These are phyloP conservation scores for Amphichorda felina DNA, from an alignment of 2,329 filamentous ascomycete genomes.

Conservation along the genomic window DNA sequence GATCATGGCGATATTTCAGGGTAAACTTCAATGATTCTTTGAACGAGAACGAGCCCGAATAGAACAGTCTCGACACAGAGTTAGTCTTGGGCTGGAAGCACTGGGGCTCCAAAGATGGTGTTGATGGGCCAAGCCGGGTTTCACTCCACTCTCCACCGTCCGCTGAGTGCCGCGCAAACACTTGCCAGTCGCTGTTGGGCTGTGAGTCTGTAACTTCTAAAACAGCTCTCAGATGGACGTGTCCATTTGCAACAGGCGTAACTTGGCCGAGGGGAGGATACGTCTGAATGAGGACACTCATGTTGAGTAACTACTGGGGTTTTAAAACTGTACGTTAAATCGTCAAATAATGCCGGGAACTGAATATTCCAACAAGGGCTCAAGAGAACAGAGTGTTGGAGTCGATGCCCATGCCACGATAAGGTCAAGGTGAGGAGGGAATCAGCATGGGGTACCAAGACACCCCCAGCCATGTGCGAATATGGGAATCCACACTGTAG, in stretches of 20 bases:
- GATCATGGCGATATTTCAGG: constrained; percentile 49
- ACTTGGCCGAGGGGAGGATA: constrained; percentile 68
- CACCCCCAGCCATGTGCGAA: too few species aligned
- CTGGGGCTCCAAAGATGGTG: constrained; percentile 26
- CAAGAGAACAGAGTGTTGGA: too few species aligned
- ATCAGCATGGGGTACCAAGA: too few species aligned
- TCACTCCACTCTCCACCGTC: constrained; percentile 47
- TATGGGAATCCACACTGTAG: too few species aligned
- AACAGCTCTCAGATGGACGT: constrained; percentile 53
- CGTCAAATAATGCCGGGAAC: neutral
- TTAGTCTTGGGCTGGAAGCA: constrained; percentile 28
- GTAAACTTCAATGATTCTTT: constrained; percentile 49
- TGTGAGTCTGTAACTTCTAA: constrained; percentile 51
- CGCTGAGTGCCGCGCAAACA: constrained; percentile 58
- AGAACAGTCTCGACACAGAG: constrained; percentile 39
- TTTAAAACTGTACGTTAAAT: too few species aligned
- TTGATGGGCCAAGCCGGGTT: constrained; percentile 23
- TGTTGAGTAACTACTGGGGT: too few species aligned
- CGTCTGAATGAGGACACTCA: constrained; percentile 16
- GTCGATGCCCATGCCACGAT: too few species aligned
- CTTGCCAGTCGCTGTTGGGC: constrained; percentile 52
- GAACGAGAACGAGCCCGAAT: constrained; percentile 27
- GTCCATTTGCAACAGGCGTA: constrained; percentile 39
- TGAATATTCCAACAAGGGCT: too few species aligned
- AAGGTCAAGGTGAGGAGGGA: too few species aligned